Base-by-base conservation (phyloP, 306 rosid species). In the Malus asiatica region DNA sequence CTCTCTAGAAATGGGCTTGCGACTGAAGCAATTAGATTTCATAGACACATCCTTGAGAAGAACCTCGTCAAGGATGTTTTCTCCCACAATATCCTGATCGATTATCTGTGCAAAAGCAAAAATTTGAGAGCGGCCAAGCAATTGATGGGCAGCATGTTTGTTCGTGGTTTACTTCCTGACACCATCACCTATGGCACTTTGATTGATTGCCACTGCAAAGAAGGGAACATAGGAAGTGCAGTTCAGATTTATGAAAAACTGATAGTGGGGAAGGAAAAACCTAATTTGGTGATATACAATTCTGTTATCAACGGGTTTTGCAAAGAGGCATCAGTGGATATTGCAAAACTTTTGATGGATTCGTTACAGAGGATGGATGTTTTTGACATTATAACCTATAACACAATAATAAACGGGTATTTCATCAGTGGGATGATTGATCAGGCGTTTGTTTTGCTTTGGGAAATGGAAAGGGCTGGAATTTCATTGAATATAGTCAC, bases 251-350 rank as follows among this genome's bases (percentile, higher is more conserved):
- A 84, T 55, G 82, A 80, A 14, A 73, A 67, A 67, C 68, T 85
- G 84, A 53, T 88, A 48, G 77, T 78, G 83, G 86, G 52, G 72
- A 82, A 53, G 15, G 71, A 86, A 67, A 76, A 80, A 45, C 86
- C 87, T 48, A 82, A 84, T 86, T 57, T 88, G 76, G 76, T 76
- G 66, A 78, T 88, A 55, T 84, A 84, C 66, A 88, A 88, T 76
- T 82, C 87, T 69, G 42, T 88, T 15, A 30, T 86, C 13, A 79
- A 86, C 70, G 93, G 90, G 30, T 68, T 86, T 42, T 86, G 90
- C 74, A 86, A 74, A 68, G 59, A 78, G 58, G 83, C 78, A 46
- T 71, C 73, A 45, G 66, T 72, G 33, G 61, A 81, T 77, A 80
- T 29, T 72, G 84, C 90, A 11, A 65, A 79, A 75, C 64, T 38